These are phyloP conservation scores for Oidiodendron maius DNA, from an alignment of 495 filamentous ascomycete species.

Conservation along the genomic window DNA sequence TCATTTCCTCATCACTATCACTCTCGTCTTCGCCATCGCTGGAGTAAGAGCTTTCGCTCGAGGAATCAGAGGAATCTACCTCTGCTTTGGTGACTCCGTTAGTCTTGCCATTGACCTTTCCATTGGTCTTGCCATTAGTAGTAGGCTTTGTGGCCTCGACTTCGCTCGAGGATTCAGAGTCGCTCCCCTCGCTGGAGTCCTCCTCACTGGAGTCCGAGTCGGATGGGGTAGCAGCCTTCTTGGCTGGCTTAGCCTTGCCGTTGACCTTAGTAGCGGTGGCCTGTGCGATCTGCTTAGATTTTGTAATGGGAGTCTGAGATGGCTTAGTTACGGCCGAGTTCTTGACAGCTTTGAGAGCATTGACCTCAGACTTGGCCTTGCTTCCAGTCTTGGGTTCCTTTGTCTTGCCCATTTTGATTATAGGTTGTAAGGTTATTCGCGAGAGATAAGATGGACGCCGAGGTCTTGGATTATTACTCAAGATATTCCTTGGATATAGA, in stretches of 20 bases:
- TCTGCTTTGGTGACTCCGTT: conserved; percentile 27
- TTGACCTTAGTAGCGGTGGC: conserved; percentile 34
- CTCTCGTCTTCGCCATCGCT: conserved; percentile 24
- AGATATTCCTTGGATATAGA: too few relatives aligned
- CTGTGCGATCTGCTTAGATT: conserved; percentile 48
- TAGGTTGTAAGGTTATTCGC: not conserved
- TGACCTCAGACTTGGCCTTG: conserved; percentile 32
- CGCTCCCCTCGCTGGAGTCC: conserved; percentile 18
- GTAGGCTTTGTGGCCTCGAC: conserved; percentile 23
- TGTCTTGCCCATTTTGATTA: conserved; percentile 49
- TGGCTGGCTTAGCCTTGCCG: conserved; percentile 37
- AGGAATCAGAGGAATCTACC: conserved; percentile 26
- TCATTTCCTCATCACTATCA: conserved; percentile 30
- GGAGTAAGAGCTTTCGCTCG: conserved; percentile 26
- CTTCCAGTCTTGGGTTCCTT: conserved; percentile 42
- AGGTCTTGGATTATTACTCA: too few relatives aligned
- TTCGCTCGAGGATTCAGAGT: conserved; percentile 28
- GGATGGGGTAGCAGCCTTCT: conserved; percentile 34
- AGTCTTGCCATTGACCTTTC: conserved; percentile 28
- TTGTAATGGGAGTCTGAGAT: conserved; percentile 44
- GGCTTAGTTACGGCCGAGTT: conserved; percentile 37
- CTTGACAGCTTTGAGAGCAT: conserved; percentile 31
- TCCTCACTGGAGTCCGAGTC: conserved; percentile 25
- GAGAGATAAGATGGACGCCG: too few relatives aligned
- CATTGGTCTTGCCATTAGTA: conserved; percentile 14